phyloP scores from a whole-genome alignment of 2,329 filamentous ascomycete genomes.

The Fusarium staphyleae region DNA sequence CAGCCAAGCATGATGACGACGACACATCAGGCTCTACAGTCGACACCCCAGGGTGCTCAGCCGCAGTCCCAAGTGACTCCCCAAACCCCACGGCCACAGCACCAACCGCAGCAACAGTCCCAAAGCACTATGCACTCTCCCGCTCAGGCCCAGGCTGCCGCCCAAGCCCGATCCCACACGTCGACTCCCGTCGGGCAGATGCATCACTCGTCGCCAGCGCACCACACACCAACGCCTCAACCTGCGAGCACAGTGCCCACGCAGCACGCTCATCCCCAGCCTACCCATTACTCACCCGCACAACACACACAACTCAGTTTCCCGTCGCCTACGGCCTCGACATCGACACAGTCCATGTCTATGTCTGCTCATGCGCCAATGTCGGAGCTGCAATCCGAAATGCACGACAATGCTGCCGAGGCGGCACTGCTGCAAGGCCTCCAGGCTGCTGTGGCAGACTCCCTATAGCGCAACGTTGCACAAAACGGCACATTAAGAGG shows the following conservation, averaged over 20 bases:
- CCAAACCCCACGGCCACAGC: slow-evolving; percentile 40
- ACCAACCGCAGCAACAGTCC: slow-evolving; percentile 26
- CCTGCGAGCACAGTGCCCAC: slow-evolving; percentile 13
- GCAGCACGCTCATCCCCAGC: slow-evolving; percentile 23
- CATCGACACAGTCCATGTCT: slow-evolving; percentile 34
- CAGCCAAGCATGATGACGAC: slow-evolving; percentile 39
- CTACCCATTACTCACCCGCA: slow-evolving; percentile 17
- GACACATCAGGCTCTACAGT: slow-evolving; percentile 44
- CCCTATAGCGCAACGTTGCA: slow-evolving; percentile 21
- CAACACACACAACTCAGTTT: slow-evolving; percentile 33
- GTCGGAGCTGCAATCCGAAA: slow-evolving; percentile 32
- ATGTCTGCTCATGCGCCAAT: slow-evolving; percentile 33
- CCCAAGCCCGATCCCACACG: slow-evolving; percentile 38
- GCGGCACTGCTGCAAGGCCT: slow-evolving; percentile 47
- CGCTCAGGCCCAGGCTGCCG: slow-evolving; percentile 27
- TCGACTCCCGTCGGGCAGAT: slow-evolving; percentile 39
- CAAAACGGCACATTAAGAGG: neutral
- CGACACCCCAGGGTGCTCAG: slow-evolving; percentile 39
- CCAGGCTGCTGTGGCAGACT: slow-evolving; percentile 46
- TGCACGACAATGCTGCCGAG: slow-evolving; percentile 47
- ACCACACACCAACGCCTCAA: slow-evolving; percentile 39
- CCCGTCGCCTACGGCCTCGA: slow-evolving; percentile 25
- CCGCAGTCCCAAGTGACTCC: slow-evolving; percentile 42
- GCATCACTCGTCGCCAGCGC: slow-evolving; percentile 35
- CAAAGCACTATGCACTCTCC: slow-evolving; percentile 36